These are phyloP conservation scores for Solanum piurae DNA, from an alignment of 257 asterid genomes.

Conservation along the genomic window DNA sequence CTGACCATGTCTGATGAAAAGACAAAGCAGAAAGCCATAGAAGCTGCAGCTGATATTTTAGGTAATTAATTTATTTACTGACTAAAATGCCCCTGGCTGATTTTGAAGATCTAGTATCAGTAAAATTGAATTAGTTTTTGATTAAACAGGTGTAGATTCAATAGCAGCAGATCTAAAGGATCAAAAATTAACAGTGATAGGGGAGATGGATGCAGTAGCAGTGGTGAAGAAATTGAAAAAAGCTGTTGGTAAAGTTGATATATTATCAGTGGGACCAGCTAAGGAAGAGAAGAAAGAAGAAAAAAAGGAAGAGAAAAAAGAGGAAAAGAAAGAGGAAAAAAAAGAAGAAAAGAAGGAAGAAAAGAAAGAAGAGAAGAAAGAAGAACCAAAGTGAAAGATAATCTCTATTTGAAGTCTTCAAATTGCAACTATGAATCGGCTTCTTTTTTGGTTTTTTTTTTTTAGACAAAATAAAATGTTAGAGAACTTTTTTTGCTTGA, in stretches of 20 bases:
- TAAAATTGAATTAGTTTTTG: neutral
- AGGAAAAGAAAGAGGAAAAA: constrained; percentile 17
- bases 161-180: constrained; percentile 64
- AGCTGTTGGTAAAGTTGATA: constrained; percentile 50
- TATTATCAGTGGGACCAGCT: constrained; percentile 68
- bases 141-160: constrained; percentile 50
- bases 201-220: constrained; percentile 70
- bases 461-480: neutral
- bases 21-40: constrained; percentile 73
- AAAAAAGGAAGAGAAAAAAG: constrained; percentile 26
- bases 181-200: constrained; percentile 57
- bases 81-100: neutral
- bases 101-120: neutral
- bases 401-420: neutral
- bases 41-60: constrained; percentile 70
- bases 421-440: neutral
- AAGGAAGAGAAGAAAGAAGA: constrained; percentile 45
- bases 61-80: constrained; percentile 20
- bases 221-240: constrained; percentile 55
- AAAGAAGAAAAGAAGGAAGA: constrained; percentile 13
- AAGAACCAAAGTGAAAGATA: neutral
- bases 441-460: neutral
- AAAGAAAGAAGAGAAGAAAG: constrained; percentile 20
- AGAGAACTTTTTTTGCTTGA: neutral
- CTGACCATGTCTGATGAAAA: constrained; percentile 69